Percentiles rank a stretch among this genome's conserved stretches.
Conservation (phyloP, 2,329 filamentous ascomycete genomes). For the Nigrograna mackinnonii region DNA sequence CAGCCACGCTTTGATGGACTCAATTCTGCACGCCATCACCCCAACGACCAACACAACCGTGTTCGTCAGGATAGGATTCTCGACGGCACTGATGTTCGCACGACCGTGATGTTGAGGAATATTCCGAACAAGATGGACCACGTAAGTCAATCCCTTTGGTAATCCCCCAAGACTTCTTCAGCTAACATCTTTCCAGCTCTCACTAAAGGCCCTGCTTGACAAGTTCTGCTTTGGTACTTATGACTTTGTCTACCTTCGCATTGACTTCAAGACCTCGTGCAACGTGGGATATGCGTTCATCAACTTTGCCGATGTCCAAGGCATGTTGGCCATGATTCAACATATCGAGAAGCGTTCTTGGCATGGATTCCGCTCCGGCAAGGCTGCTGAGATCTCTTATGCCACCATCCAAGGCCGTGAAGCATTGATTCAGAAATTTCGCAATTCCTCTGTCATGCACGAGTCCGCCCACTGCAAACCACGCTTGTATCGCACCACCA, state of each 20-base stretch:
- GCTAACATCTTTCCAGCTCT: conserved; percentile 25
- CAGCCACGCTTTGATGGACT: too few relatives aligned
- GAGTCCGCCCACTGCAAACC: conserved; percentile 82
- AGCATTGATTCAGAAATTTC: conserved; percentile 90
- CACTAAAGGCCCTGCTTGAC: conserved; percentile 77
- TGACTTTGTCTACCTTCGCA: conserved; percentile 94
- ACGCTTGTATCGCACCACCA: conserved; percentile 62
- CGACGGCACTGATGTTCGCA: conserved; percentile 53
- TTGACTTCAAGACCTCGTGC: conserved; percentile 56
- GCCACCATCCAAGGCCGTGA: conserved; percentile 96
- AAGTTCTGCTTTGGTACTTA: conserved; percentile 79
- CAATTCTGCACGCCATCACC: too few relatives aligned
- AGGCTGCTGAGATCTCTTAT: conserved; percentile 88
- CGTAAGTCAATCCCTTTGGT: conserved; percentile 32
- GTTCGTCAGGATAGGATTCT: conserved; percentile 43
- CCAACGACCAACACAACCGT: conserved; percentile 38
- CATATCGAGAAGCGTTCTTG: conserved; percentile 48
- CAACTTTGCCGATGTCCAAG: conserved; percentile 77
- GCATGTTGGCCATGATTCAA: conserved; percentile 34
- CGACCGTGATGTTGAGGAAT: conserved; percentile 85
- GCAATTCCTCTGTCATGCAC: conserved; percentile 95
- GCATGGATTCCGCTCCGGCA: conserved; percentile 82
- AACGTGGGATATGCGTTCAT: conserved; percentile 98
- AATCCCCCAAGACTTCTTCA: neutral
- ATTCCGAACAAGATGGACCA: conserved; percentile 88